These are phyloP conservation scores for Eimeria acervulina DNA, from an alignment of 169 alveolate genomes.

Conservation along the genomic window DNA sequence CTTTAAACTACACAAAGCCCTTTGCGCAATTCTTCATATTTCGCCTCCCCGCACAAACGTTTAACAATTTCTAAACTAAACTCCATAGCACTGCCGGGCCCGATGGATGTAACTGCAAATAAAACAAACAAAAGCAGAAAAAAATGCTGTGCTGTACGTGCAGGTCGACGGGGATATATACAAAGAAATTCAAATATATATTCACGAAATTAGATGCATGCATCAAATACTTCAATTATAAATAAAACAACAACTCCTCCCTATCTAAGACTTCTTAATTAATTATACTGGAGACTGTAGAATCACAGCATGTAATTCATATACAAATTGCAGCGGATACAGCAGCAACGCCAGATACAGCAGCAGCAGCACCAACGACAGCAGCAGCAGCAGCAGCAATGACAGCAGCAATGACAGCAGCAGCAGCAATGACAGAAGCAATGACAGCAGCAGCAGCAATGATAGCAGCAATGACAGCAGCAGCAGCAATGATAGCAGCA, in stretches of 20 bases:
- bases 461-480: too few species aligned
- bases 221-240: not conserved
- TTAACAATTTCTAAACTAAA: conserved; percentile 84
- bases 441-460: too few species aligned
- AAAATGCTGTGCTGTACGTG: too few species aligned
- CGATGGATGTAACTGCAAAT: conserved; percentile 89
- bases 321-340: not conserved
- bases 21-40: conserved; percentile 6
- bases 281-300: not conserved
- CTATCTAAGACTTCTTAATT: not conserved
- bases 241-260: not conserved
- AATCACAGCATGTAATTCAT: not conserved
- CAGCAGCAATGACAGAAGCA: too few species aligned
- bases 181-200: not conserved
- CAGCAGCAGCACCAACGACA: not conserved
- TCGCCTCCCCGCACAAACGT: conserved; percentile 31
- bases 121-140: too few species aligned
- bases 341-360: not conserved
- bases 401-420: too few species aligned
- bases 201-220: not conserved
- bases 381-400: too few species aligned
- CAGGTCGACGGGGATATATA: conserved; percentile 79
- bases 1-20: conserved; percentile 4
- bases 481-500: too few species aligned
- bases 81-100: conserved; percentile 89